These are phyloP conservation scores for Aurantiochytrium sp. DNA, from an alignment of 108 stramenopile species.

Conservation along the genomic window DNA sequence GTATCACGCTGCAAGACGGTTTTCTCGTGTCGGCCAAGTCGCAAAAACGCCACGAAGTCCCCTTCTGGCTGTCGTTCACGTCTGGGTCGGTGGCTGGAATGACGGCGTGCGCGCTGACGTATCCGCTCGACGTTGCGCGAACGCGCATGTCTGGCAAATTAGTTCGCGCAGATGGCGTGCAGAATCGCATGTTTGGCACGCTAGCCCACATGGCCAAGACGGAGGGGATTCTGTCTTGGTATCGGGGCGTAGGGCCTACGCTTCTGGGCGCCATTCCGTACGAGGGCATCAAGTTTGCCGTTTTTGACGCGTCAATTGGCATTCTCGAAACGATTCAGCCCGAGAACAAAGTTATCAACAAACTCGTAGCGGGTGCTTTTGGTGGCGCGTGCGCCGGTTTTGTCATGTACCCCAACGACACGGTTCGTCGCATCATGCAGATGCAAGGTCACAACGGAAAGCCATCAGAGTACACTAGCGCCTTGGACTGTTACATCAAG, in stretches of 20 bases:
- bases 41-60: not conserved
- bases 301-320: not conserved
- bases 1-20: not conserved
- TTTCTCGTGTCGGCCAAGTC: not conserved
- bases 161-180: not conserved
- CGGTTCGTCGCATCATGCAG: not conserved
- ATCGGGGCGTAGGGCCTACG: not conserved
- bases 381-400: not conserved
- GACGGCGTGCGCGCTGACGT: not conserved
- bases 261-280: not conserved
- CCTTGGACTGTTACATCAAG: not conserved
- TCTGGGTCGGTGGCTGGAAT: not conserved
- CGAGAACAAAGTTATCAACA: not conserved
- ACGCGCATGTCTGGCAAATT: slow-evolving; percentile 3
- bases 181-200: not conserved
- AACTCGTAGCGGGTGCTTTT: not conserved
- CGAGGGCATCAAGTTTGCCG: slow-evolving; percentile 14
- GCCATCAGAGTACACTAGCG: not conserved
- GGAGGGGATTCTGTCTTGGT: not conserved
- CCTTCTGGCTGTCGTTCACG: not conserved
- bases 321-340: not conserved
- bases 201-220: not conserved
- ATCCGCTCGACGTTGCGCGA: not conserved
- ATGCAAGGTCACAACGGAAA: not conserved
- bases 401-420: not conserved